Evolutionary conservation across 2,329 filamentous ascomycete species (phyloP), one percentile per base, ranked within the genome.

Genomic region (Botrytis squamosa): DNA sequence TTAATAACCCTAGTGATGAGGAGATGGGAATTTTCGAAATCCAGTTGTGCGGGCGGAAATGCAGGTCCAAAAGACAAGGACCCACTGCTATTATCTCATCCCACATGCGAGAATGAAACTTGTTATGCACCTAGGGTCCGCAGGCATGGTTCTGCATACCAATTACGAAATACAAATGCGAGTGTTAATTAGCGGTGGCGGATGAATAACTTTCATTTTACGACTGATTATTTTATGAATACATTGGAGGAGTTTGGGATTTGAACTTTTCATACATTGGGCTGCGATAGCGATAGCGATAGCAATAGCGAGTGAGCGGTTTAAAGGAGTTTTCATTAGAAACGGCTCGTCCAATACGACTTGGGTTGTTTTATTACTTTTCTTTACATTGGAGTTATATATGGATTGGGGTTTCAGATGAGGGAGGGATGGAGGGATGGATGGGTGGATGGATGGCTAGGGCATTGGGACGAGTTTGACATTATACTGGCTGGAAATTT

Each of bases 111-210:
- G 65, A 55, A 55, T 40, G 46, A 68, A 68, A 42, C 66, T 68
- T 57, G 25, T 68, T 36, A 72, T 72, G 60, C 70, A 72, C 36
- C 62, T 66, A 72, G 70, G 70, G 70, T 72, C 40, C 55, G 66
- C 42, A 68, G 33, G 66, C 36, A 3, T 68, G 66, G 66, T 57
- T 57, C 49, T 68, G 66, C 65, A 66, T 68, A 68, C 49, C 25
- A 60, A 60, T 70, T 70, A 70, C 40, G 38, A 62, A 68, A 68
- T 20, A 29, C 25, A 22, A 68, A 68, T 68, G 66, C 36, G 25
- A 42, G n/a, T 42, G 49, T 68, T 42, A 25, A 42, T 57, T 68
- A 36, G 66, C 66, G 49, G 49, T 68, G 66, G 66, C 38, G 36
- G 65, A 55, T 12, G 46, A 55, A 40, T 40, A 40, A 55, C 22